Percentiles rank a stretch among this genome's conserved stretches.
phyloP scores from a whole-genome alignment of 495 filamentous ascomycete species.

The Neurospora cerealis region DNA sequence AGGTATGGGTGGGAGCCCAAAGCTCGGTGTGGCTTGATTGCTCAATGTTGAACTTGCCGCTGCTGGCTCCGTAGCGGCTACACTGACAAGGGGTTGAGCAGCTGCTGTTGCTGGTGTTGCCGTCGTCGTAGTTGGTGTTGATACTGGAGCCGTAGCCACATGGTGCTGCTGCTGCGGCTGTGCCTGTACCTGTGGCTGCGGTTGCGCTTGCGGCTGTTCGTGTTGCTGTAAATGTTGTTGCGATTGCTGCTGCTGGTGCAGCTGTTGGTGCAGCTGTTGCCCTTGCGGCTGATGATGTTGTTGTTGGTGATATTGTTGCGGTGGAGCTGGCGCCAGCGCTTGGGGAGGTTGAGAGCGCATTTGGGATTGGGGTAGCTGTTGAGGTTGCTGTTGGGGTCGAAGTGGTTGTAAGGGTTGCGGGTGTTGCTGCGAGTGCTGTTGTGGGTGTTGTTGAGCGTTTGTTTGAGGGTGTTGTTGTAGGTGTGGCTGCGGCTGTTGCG shows the following conservation, averaged over 20 bases:
- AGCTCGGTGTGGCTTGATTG: background rate
- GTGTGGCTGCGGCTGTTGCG: conserved; percentile 2
- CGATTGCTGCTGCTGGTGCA: background rate
- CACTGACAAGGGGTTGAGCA: background rate
- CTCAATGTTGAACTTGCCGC: background rate
- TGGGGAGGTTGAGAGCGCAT: background rate
- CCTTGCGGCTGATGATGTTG: conserved; percentile 3
- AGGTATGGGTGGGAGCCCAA: conserved; percentile 11
- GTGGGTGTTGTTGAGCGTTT: background rate
- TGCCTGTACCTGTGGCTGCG: background rate
- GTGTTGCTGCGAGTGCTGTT: background rate
- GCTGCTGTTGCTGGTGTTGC: background rate
- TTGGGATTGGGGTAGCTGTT: background rate
- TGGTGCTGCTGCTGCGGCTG: background rate
- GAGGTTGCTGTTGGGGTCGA: background rate
- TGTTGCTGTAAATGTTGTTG: conserved; percentile 7
- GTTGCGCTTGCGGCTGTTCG: conserved; percentile 1
- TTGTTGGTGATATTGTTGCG: conserved; percentile 1
- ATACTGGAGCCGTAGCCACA: background rate
- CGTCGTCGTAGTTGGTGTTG: background rate
- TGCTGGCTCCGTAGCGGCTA: background rate
- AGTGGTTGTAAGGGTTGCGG: background rate
- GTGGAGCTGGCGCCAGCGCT: background rate
- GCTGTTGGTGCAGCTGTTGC: conserved; percentile 1
- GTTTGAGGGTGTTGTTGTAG: conserved; percentile 1